Evolutionary conservation across 176 grass and related monocot genomes (phyloP).

Genomic region (Oryza rufipogon): DNA sequence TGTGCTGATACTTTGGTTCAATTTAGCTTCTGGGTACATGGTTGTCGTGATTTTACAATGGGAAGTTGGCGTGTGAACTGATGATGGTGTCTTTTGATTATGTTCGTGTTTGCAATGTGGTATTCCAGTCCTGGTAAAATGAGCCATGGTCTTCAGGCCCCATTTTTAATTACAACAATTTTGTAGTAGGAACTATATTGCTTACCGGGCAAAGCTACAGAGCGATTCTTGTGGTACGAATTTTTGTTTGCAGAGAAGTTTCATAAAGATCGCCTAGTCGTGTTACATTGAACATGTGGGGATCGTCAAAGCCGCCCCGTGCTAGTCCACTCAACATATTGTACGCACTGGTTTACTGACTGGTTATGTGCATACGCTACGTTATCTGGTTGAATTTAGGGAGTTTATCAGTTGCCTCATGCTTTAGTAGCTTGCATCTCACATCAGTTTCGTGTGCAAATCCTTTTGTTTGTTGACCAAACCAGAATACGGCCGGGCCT

Average conservation of each 20-base stretch:
- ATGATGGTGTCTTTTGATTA: neutral
- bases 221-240: neutral
- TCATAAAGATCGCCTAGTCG: neutral
- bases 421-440: slow-evolving; percentile 19
- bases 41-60: slow-evolving; percentile 21
- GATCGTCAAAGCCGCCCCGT: neutral
- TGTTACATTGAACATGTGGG: neutral
- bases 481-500: neutral
- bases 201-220: no score
- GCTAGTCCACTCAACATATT: neutral
- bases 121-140: neutral
- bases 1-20: slow-evolving; percentile 17
- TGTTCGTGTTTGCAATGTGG: neutral
- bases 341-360: neutral
- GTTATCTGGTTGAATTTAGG: neutral
- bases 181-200: no score
- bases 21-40: neutral
- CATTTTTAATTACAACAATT: no score
- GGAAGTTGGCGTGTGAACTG: neutral
- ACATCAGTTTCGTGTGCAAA: neutral
- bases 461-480: slow-evolving; percentile 26
- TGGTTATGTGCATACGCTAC: no score
- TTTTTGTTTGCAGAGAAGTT: neutral
- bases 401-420: slow-evolving; percentile 29
- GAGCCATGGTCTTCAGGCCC: neutral